Evolutionary conservation across 495 filamentous ascomycete species (phyloP).

Genomic region (Penicillium pancosmium): DNA sequence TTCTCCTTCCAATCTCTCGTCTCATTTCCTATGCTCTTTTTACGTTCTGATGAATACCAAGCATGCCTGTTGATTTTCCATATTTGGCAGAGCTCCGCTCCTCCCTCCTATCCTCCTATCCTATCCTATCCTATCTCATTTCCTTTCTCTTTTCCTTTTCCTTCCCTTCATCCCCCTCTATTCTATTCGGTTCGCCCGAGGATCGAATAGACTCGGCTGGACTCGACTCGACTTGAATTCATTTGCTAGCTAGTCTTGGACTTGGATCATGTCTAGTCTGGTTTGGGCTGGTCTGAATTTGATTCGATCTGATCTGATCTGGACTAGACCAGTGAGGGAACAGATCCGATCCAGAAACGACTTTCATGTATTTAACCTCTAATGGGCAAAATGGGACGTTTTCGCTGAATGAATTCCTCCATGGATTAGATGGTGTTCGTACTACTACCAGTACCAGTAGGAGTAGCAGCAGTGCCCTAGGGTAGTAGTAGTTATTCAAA

Average conservation of each 20-base stretch:
- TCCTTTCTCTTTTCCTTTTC: not conserved
- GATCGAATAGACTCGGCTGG: too few species aligned
- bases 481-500: too few species aligned
- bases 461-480: too few species aligned
- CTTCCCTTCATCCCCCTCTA: not conserved
- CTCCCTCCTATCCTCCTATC: conserved; percentile 11
- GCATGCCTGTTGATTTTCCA: conserved; percentile 29
- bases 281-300: not conserved
- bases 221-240: not conserved
- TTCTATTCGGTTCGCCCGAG: conserved; percentile 1
- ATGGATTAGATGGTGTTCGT: too few species aligned
- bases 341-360: conserved; percentile 17
- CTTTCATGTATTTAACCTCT: conserved; percentile 38
- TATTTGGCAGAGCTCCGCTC: conserved; percentile 17
- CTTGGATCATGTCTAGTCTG: not conserved
- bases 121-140: conserved; percentile 5
- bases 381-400: conserved; percentile 40
- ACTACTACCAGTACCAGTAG: too few species aligned
- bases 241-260: conserved; percentile 3
- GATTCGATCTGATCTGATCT: too few species aligned
- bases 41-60: conserved; percentile 39
- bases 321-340: too few species aligned
- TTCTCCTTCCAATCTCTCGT: conserved; percentile 1
- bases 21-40: conserved; percentile 7
- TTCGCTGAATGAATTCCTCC: conserved; percentile 18